Percentiles rank a stretch among this genome's conserved stretches.
These are phyloP conservation scores for Colletotrichum coccodes DNA, from an alignment of 2,329 filamentous ascomycete genomes.

Conservation along the genomic window DNA sequence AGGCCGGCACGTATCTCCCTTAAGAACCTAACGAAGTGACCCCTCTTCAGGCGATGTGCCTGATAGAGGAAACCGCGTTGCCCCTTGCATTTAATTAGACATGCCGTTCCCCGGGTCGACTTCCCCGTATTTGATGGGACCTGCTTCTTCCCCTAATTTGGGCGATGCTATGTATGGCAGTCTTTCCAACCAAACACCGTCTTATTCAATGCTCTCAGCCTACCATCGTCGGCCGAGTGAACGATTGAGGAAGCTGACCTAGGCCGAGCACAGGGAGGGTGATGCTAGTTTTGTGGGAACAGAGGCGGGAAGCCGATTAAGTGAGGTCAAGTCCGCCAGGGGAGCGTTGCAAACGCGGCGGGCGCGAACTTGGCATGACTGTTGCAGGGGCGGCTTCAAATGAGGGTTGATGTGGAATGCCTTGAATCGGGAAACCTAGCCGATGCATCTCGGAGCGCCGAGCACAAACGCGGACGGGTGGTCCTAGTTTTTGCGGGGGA, in stretches of 20 bases:
- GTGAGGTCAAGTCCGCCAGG: not conserved
- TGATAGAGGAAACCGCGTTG: not conserved
- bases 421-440: constrained; percentile 6
- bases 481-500: constrained; percentile 4
- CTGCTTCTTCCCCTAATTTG: constrained; percentile 4
- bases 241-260: constrained; percentile 12
- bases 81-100: constrained; percentile 15
- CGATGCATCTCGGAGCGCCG: constrained; percentile 16
- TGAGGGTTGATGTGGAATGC: not conserved
- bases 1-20: not conserved
- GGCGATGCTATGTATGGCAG: constrained; percentile 1
- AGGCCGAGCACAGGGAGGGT: not conserved
- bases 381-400: not conserved
- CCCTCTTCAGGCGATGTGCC: not conserved
- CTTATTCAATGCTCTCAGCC: not conserved
- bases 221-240: constrained; percentile 2
- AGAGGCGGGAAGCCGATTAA: constrained; percentile 17
- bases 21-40: not conserved
- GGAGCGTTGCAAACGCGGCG: constrained; percentile 4
- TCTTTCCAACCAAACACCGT: not conserved
- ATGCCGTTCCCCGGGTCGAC: not conserved
- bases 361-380: constrained; percentile 18
- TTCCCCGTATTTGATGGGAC: constrained; percentile 13
- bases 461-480: not conserved
- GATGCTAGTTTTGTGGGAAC: constrained; percentile 9